Base-by-base conservation (phyloP, 2,329 filamentous ascomycete species). In the Aureobasidium sp. region DNA sequence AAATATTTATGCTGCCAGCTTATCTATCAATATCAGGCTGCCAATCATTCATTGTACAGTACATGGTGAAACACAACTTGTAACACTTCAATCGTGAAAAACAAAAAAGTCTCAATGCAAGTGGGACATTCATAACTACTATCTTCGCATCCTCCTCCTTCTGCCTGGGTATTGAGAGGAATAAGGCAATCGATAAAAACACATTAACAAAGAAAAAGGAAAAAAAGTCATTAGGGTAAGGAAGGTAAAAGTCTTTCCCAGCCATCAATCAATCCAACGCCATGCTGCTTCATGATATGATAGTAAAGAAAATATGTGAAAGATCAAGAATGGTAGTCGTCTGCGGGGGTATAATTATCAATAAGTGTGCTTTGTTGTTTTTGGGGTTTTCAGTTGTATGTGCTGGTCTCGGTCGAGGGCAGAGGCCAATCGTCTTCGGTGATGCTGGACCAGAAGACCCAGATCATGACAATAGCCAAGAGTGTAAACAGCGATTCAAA, bases 401-500 rank as follows among this genome's bases (percentile, higher is more conserved):
- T 55, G 13, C 5, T 23, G 23, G 39, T 50, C 36, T 72, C 71
- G 3, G 73, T 73, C 36, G 71, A 69, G 20, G 81, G 79, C 74
- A 83, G 80, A 2, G 92, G 91, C 94, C 94, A 99, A 78, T 97
- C 93, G 71, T 99, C 94, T 77, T 99, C 94, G 17, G 94, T 99
- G 70, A 99, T 99, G 78, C 91, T 97, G 51, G 91, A 96, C 94
- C 94, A 99, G 80, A 99, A 99, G 62, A 90, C 76, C 92, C 94
- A 99, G 66, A 97, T 78, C 76, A 85, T 85, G 20, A 90, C 81
- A 5, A 99, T 91, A 0, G 92, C 82, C 13, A 93, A 78, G 0
- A 97, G 80, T 0, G 92, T 97, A 78, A 99, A 97, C 7, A 97
- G 79, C 0, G 92, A 96, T 75, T 97, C 85, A 74, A 99, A 99